Conservation (phyloP, 2,329 filamentous ascomycete genomes). For the Colletotrichum phormii region DNA sequence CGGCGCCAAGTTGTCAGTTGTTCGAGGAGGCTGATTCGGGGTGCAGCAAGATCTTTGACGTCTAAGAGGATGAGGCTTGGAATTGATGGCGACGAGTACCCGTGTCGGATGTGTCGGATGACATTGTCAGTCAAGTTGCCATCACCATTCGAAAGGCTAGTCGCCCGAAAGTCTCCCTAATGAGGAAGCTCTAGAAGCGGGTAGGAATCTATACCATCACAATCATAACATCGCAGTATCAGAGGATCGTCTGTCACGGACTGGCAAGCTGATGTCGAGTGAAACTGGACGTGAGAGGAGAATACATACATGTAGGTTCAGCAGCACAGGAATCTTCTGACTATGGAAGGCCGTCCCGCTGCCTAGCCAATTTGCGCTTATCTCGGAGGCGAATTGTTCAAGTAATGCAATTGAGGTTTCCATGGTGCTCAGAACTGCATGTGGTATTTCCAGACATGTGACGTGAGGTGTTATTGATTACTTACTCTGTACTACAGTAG, state of each 20-base stretch:
- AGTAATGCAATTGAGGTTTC: not conserved
- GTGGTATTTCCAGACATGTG: not conserved
- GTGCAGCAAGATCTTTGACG: conserved; percentile 2
- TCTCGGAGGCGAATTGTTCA: not conserved
- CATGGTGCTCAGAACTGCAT: not conserved
- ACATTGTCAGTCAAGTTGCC: not conserved
- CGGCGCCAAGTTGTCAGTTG: not conserved
- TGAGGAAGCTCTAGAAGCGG: too few species aligned
- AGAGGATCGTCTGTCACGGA: too few species aligned
- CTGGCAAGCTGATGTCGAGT: too few species aligned
- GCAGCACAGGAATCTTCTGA: not conserved
- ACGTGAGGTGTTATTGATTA: not conserved
- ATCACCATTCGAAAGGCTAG: not conserved
- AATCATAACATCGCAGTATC: too few species aligned
- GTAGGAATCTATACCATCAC: too few species aligned
- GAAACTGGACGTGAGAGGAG: too few species aligned
- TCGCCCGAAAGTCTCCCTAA: not conserved
- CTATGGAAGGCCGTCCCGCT: not conserved
- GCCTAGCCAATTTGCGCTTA: not conserved
- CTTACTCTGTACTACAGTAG: not conserved
- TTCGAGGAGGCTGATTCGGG: conserved; percentile 18
- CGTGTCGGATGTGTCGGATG: not conserved
- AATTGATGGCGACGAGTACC: not conserved
- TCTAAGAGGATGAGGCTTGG: not conserved
- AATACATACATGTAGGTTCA: too few species aligned